Base-by-base conservation (phyloP, 495 filamentous ascomycete species). In the Neurospora terricola region DNA sequence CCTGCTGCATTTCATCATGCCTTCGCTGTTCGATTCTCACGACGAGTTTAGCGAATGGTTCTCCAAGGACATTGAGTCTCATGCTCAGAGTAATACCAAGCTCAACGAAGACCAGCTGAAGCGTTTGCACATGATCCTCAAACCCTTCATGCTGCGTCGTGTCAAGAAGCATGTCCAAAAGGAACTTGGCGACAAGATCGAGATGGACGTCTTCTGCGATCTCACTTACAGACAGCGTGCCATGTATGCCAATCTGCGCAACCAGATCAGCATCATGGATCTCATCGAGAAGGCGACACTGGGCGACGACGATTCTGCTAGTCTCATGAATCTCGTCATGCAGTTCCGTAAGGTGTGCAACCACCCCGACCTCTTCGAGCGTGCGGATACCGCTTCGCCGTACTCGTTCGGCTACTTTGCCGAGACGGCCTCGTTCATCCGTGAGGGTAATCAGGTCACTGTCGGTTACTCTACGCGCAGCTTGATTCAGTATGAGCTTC, bases 31-130 rank as follows among this genome's bases (percentile, higher is more conserved):
- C 82, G 96, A 99, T 80, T 98, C 94, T 4, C 96, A 99, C 80
- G 96, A 99, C 79, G 96, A 99, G 80, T 99, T 99, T 81, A 97
- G 94, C 84, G 96, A 99, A 78, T 99, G 96, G 96, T 99, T 99
- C 83, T 98, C 96, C 39, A 98, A 98, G 81, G 96, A 99, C 77
- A 99, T 99, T 77, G 96, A 99, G 82, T 97, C 94, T 38, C 96
- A 99, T 76, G 96, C 96, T 11, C 94, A 97, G 82, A 97, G 93
- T 82, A 98, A 99, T 82, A 98, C 96, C 38, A 98, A 98, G 80
- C 89, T 99, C 45, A 98, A 99, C 77, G 96, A 98, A 79, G 94
- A 97, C 77, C 96, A 99, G 81, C 89, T 99, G 54, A 93, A 91
- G 81, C 94, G 96, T 82, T 83, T 99, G 73, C 96, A 99, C 79